Base-by-base conservation (phyloP, 768 basidiomycete genomes). In the Lanmaoa pseudosensibilis region DNA sequence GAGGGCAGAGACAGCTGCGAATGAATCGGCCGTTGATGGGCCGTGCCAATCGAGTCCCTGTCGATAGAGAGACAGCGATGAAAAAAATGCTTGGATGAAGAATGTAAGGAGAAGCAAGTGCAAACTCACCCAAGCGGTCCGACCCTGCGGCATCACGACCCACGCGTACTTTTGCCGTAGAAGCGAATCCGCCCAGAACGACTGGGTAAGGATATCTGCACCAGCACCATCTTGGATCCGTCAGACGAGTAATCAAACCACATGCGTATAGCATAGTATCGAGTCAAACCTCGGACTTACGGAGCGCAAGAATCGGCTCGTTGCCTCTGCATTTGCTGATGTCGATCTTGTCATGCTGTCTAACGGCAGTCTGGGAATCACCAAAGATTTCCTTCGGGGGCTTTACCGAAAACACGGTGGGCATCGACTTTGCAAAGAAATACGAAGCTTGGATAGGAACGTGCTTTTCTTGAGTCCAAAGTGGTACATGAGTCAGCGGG, bases 41-140 rank as follows among this genome's bases (percentile, higher is more conserved):
- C 93, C 94, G 64, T 92, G 94, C 94, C 94, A 96, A 69, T 97
- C 94, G 43, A 94, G 77, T 1, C 94, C 94, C 90, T 92, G 40
- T 1, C 12, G 10, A 57, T 33, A n/a, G 32, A 32, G 21, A 36
- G 12, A 33, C 15, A 16, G 27, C 1, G 13, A 38, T 52, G 37
- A 50, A 18, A 15, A 48, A 33, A 39, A n/a, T 8, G 19, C 19
- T 40, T 13, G 45, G 5, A 33, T 21, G 19, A 45, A 25, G 36
- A 36, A 41, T 36, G 6, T 23, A 15, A 32, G 18, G n/a, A 27
- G 19, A 39, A 21, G 27, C 21, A 32, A 5, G 16, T n/a, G 34
- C 52, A 30, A 12, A 56, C 73, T 46, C 67, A 87, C 90, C 94
- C 94, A 96, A 27, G 87, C 81, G 2, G 89, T 94, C 50, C 86